phyloP scores from a whole-genome alignment of 805 yeast genomes.

The Myxozyma udenii region DNA sequence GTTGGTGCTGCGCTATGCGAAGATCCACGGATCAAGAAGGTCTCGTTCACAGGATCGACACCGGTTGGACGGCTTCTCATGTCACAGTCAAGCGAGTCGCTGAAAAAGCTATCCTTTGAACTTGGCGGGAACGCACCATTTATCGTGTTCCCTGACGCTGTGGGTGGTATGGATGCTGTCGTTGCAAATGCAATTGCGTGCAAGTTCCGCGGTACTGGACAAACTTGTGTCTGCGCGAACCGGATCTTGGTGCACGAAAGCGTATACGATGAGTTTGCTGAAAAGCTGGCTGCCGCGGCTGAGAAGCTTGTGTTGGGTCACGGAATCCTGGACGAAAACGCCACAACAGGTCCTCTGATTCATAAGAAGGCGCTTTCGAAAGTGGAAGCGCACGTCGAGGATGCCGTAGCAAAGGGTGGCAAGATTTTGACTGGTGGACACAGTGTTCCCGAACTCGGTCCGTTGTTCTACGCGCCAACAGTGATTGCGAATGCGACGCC shows the following conservation, averaged over 20 bases:
- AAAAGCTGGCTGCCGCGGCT: constrained; percentile 43
- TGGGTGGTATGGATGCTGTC: constrained; percentile 57
- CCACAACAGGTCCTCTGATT: constrained; percentile 76
- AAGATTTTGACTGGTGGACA: constrained; percentile 60
- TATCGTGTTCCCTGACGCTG: constrained; percentile 72
- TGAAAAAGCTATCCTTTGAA: constrained; percentile 70
- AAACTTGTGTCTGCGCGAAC: constrained; percentile 57
- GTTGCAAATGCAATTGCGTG: constrained; percentile 62
- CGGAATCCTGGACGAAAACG: constrained; percentile 45
- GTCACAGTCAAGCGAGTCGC: constrained; percentile 55
- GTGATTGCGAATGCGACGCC: constrained; percentile 58
- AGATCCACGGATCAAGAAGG: constrained; percentile 55
- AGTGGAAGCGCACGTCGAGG: constrained; percentile 59
- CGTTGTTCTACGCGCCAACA: constrained; percentile 65
- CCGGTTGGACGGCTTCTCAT: constrained; percentile 65
- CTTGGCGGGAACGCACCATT: constrained; percentile 82
- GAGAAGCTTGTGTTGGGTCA: not conserved
- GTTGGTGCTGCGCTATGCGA: constrained; percentile 55
- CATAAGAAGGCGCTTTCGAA: constrained; percentile 60
- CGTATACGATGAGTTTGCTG: constrained; percentile 61
- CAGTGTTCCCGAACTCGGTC: constrained; percentile 51
- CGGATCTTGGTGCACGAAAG: constrained; percentile 46
- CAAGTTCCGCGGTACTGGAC: constrained; percentile 75
- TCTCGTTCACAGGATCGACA: constrained; percentile 79
- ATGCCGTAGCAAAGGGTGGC: constrained; percentile 68